Percentiles rank a stretch among this genome's conserved stretches.
Conservation (phyloP, 2,329 filamentous ascomycete species). For the Aspergillus sp. region DNA sequence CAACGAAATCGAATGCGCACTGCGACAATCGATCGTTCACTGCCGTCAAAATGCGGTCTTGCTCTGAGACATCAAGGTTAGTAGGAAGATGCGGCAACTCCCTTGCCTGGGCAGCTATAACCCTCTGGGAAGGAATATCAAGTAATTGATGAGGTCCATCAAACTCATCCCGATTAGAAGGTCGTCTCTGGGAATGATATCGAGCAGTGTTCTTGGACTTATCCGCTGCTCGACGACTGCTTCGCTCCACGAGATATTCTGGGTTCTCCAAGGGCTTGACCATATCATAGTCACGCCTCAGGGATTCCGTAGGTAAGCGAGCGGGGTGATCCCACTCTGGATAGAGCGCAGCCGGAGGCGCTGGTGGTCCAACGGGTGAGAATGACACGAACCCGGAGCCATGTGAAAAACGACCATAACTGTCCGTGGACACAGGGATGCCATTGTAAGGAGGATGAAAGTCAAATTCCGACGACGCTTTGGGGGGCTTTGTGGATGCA, state of each 20-base stretch:
- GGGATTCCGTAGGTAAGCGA: conserved; percentile 25
- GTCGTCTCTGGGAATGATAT: conserved; percentile 55
- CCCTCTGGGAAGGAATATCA: conserved; percentile 64
- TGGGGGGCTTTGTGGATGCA: conserved; percentile 12
- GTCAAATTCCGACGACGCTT: conserved; percentile 26
- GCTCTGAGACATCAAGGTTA: conserved; percentile 76
- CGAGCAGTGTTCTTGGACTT: conserved; percentile 25
- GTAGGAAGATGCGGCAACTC: conserved; percentile 78
- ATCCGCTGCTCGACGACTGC: conserved; percentile 27
- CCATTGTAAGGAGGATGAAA: conserved; percentile 25
- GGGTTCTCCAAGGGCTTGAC: conserved; percentile 26
- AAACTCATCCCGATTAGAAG: conserved; percentile 82
- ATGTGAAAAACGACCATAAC: conserved; percentile 24
- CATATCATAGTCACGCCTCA: conserved; percentile 28
- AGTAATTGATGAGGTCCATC: conserved; percentile 82
- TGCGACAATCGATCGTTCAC: conserved; percentile 82
- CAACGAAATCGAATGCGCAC: conserved; percentile 85
- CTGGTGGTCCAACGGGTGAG: conserved; percentile 6
- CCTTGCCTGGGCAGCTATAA: conserved; percentile 70
- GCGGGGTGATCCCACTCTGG: conserved; percentile 30
- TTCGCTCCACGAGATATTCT: conserved; percentile 33
- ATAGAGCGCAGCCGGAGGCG: conserved; percentile 14
- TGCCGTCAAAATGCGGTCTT: conserved; percentile 72
- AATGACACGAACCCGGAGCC: conserved; percentile 24
- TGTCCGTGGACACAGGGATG: conserved; percentile 20